Base-by-base conservation (phyloP, 257 asterid species). In the Nicotiana noctiflora region DNA sequence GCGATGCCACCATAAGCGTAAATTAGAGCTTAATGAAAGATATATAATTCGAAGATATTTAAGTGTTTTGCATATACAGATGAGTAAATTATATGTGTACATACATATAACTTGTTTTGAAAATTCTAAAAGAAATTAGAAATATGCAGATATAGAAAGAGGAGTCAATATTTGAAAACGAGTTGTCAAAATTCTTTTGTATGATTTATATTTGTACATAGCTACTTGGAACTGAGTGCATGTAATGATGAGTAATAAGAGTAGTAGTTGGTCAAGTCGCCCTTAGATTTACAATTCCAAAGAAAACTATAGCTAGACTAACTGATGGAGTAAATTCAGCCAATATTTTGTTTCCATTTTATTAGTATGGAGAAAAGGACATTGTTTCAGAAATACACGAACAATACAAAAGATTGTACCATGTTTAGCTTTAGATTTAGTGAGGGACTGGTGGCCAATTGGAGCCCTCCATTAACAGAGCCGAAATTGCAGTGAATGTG, bases 351-450 rank as follows among this genome's bases (percentile, higher is more conserved):
- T 90, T 88, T 40, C 91, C 92, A 80, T 84, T 86, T 44, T 70
- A 19, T 70, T 85, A 77, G 83, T 52, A 64, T 60, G 5, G 68
- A 77, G 79, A 79, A 40, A 44, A 31, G 75, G 18, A 81, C 84
- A 63, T 53, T 66, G 81, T 74, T 18, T 82, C 88, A 90, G 91
- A 84, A 34, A 12, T 29, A 79, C 88, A 72, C 55, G 44, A 89
- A 85, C 87, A 86, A 86, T 21, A 88, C 90, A 90, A 90, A 89
- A 91, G 91, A 90, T 91, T 86, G 88, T 87, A 86, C 89, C 83
- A 21, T 56, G 82, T 86, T 80, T 89, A 86, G 87, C 81, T 84
- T 63, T 55, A 90, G 95, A 90, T 87, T 86, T 86, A 78, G 80
- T 90, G 88, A 85, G 27, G 55, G 15, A 67, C 31, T 67, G 55